Base-by-base conservation (phyloP, 495 filamentous ascomycete genomes). In the Neurospora tetrasperma region DNA sequence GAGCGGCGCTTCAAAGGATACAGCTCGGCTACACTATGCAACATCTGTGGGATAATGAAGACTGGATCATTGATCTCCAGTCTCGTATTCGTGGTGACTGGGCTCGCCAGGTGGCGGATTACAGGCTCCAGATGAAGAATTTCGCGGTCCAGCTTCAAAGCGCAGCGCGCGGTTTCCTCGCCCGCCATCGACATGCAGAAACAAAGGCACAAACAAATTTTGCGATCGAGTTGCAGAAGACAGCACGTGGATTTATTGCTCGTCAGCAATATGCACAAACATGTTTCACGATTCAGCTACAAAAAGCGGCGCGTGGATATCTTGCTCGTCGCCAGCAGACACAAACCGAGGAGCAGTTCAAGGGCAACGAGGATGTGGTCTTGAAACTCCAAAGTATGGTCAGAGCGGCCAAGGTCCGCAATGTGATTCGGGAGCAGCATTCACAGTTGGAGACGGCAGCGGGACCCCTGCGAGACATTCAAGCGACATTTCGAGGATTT, bases 31-130 rank as follows among this genome's bases (percentile, higher is more conserved):
- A 91, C 11, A 86, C 86, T 69, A 98, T 98, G 95, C 92, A 96
- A 76, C 80, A 88, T 40, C 84, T 98, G n/a, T 98, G 96, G 96
- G 90, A 96, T 76, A 87, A 87, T 12, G 96, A 99, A 81, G 87
- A 90, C 14, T 83, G 86, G 78, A 82, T 98, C 18, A 80, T 94
- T 42, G 89, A 96, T 46, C 83, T 99, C 39, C 96, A 99, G 79
- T 88, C 94, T 5, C 88, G 89, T 42, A 88, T 98, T 41, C 88
- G 96, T 74, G 96, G 94, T 39, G 86, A 88, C 48, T 87, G 84
- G 74, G 76, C 85, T 11, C 83, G 94, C 20, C 92, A 97, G 78
- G 88, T 97, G 70, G 85, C 89, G 70, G 87, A 89, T 44, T 96
- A 96, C 79, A 87, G 91, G 12, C 84, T 96, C 59, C 88, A 90